Evolutionary conservation across 2,329 filamentous ascomycete genomes (phyloP).

Genomic region (Alternaria sp.): DNA sequence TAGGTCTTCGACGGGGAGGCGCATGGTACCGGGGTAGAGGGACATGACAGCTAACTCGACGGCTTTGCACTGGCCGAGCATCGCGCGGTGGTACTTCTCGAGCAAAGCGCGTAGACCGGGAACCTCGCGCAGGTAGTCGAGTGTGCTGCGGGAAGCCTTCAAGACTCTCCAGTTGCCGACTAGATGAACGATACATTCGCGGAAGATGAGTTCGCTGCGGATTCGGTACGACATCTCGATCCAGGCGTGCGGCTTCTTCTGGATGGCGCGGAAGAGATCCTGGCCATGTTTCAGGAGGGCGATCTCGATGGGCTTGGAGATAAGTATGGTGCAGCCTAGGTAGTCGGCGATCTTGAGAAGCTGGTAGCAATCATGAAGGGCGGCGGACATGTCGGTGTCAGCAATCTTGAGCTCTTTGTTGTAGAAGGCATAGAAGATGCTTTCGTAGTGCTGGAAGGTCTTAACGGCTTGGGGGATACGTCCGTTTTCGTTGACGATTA

Average conservation of each 20-base stretch:
- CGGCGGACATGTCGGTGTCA: conserved; percentile 46
- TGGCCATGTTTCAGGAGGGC: conserved; percentile 57
- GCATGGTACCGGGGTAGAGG: conserved; percentile 37
- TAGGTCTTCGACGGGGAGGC: conserved; percentile 29
- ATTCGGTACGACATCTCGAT: conserved; percentile 54
- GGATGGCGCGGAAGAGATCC: conserved; percentile 54
- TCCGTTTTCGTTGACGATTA: conserved; percentile 47
- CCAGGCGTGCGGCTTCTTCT: conserved; percentile 54
- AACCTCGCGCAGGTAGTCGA: conserved; percentile 24
- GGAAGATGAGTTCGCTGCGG: conserved; percentile 53
- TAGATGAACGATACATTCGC: conserved; percentile 54
- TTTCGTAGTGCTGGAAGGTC: conserved; percentile 48
- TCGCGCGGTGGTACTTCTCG: conserved; percentile 35
- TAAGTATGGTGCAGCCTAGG: conserved; percentile 51
- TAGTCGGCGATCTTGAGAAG: conserved; percentile 56
- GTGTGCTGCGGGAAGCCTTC: conserved; percentile 4
- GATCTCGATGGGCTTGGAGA: conserved; percentile 56
- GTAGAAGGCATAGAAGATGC: conserved; percentile 57
- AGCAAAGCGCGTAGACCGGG: conserved; percentile 36
- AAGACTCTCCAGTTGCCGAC: conserved; percentile 49
- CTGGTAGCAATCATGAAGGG: conserved; percentile 50
- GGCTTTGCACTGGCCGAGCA: conserved; percentile 35
- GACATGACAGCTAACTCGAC: conserved; percentile 34
- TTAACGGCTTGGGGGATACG: conserved; percentile 32
- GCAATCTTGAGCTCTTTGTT: conserved; percentile 50